Base-by-base conservation (phyloP, 768 basidiomycete species). In the Mycena capillaripes region DNA sequence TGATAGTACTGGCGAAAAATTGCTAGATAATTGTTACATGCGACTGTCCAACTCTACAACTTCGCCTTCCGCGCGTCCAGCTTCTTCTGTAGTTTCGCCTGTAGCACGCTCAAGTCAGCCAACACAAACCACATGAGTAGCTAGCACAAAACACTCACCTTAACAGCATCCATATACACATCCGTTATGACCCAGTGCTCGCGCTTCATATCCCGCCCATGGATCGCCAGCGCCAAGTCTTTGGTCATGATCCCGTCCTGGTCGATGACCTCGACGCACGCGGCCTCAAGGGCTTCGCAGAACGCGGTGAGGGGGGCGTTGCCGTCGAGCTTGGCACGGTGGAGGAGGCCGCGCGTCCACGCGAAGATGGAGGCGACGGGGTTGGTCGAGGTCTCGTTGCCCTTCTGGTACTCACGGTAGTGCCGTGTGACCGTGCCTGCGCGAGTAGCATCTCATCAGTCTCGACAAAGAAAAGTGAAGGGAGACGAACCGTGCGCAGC, bases 311-410 rank as follows among this genome's bases (percentile, higher is more conserved):
- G 89, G 38, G 86, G 86, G 25, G 89, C 90, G 80, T 97, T 99
- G 46, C 85, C 85, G 79, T 99, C 97, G 36, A 98, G 88, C 86
- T 95, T 96, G 74, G 97, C 97, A 75, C 97, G 93, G 84, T 96
- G 96, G 64, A 95, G 84, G 48, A 99, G 88, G 0, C 97, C 97
- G 55, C 98, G 92, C 19, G 97, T 99, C 97, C 97, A 99, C 10
- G 97, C 97, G 78, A 97, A 99, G 86, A 99, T 98, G 67, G 95
- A 96, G 53, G 97, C 97, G 76, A 99, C 97, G 46, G 97, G 97
- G 89, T 99, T 99, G 56, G 97, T 99, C 68, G 95, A 97, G 14
- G 97, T 99, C 86, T 99, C 98, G 70, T 93, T 92, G 60, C 97
- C 97, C 87, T 98, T 97, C 83, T 99, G 97, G 81, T 91, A 93